Conservation (phyloP, 108 stramenopile genomes). For the Mayamaea pseudoterrestris region DNA sequence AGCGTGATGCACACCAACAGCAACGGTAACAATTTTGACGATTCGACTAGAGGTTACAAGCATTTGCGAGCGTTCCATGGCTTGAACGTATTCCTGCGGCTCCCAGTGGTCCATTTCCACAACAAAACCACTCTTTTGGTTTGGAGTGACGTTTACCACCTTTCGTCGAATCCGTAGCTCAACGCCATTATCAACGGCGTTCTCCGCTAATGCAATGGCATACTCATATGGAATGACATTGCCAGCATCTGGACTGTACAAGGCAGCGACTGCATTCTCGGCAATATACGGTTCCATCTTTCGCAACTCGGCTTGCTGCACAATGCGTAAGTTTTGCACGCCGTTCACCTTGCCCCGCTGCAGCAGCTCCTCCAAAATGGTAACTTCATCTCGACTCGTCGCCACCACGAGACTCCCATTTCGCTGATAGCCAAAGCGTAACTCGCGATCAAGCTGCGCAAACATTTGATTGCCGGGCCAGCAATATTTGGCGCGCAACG, state of each 20-base stretch:
- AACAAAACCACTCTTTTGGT: conserved; percentile 11
- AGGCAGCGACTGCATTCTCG: conserved; percentile 50
- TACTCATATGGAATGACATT: conserved; percentile 78
- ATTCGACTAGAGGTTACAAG: not conserved
- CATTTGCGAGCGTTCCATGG: not conserved
- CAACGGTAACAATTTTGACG: not conserved
- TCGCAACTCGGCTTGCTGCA: conserved; percentile 42
- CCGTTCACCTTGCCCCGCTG: conserved; percentile 61
- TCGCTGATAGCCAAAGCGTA: conserved; percentile 70
- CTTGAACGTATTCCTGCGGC: conserved; percentile 38
- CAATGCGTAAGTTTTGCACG: conserved; percentile 51
- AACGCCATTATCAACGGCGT: conserved; percentile 79
- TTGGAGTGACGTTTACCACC: conserved; percentile 33
- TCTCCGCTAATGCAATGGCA: conserved; percentile 69
- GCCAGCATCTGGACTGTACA: conserved; percentile 69
- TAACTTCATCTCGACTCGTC: conserved; percentile 35
- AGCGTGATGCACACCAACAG: too few relatives aligned
- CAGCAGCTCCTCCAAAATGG: conserved; percentile 45
- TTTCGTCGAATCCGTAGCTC: conserved; percentile 63
- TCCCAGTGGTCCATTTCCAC: conserved; percentile 52
- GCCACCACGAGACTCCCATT: conserved; percentile 74
- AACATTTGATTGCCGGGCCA: conserved; percentile 83
- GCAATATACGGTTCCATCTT: conserved; percentile 53
- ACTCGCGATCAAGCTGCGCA: conserved; percentile 54
- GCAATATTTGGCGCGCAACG: conserved; percentile 50